Evolutionary conservation across 2,329 filamentous ascomycete genomes (phyloP), one percentile per base, ranked within the genome.

Genomic region (Zasmidium cellare): DNA sequence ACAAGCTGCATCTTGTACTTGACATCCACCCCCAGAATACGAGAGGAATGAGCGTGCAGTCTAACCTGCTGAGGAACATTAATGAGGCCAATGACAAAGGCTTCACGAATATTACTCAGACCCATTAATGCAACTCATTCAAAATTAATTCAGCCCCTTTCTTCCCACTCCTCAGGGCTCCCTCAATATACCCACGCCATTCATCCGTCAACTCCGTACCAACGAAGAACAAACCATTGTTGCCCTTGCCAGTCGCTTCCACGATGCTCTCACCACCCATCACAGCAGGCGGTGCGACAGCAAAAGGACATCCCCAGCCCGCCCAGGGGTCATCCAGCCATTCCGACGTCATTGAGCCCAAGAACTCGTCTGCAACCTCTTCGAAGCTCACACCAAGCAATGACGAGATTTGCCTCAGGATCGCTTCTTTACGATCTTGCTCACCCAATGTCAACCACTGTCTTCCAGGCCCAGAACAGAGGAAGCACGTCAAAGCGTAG

Each of bases 171-270:
- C 35, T 14, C 35, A 54, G 23, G 9, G 51, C 51, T 2, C 51
- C 51, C 16, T 54, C 51, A 35, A 54, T 54, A 23, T 54, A 54
- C 7, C 51, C 51, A 14, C 44, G 44, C 51, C 51, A 54, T 23
- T 54, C 51, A 12, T 25, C 16, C 2, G 51, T 23, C 16, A 16
- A 25, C 38, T 54, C 51, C 5, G 51, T 54, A 3, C 51, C 51
- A 22, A 54, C 51, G 16, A 54, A 47, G 22, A 46, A 20, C 3
- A 54, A 16, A 6, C 35, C 35, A 41, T 41, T 14, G 7, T 3
- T 41, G 5, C 7, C 35, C 3, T 18, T 14, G 7, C n/a, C n/a
- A 9, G n/a, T 41, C 7, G 16, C 7, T 5, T 41, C 35, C 5
- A 5, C 35, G n/a, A 41, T 18, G n/a, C 6, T 3, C 11, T 41